Conservation (phyloP, 768 basidiomycete genomes). For the Cystofilobasidium ferigula region DNA sequence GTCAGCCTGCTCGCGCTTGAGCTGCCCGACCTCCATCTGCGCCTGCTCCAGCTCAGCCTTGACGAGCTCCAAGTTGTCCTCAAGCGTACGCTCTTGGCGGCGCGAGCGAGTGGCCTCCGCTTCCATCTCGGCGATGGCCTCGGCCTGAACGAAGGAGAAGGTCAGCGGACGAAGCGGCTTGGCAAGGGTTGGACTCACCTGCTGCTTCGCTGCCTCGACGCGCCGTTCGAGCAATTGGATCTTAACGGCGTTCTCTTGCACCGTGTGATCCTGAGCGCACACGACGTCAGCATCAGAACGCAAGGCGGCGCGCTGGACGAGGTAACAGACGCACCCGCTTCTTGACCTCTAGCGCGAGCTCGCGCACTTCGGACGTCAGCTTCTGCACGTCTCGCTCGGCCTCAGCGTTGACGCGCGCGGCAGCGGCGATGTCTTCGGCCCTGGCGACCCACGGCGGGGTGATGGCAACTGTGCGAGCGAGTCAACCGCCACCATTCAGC, state of each 20-base stretch:
- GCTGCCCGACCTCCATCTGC: constrained; percentile 75
- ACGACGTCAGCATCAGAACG: background rate
- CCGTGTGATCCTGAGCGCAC: constrained; percentile 59
- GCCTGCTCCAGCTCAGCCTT: constrained; percentile 75
- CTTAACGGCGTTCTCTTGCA: constrained; percentile 81
- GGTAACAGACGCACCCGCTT: constrained; percentile 38
- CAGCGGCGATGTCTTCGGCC: constrained; percentile 69
- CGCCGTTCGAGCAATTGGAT: constrained; percentile 90
- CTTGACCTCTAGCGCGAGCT: constrained; percentile 70
- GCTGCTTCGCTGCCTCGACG: constrained; percentile 80
- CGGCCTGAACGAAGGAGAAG: constrained; percentile 43
- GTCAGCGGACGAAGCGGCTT: background rate
- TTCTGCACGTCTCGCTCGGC: constrained; percentile 78
- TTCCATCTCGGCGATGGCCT: constrained; percentile 70
- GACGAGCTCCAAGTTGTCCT: constrained; percentile 86
- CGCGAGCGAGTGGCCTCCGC: constrained; percentile 62
- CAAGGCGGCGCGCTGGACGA: background rate
- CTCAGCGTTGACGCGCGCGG: constrained; percentile 73
- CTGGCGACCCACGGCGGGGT: constrained; percentile 75
- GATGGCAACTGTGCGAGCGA: constrained; percentile 41
- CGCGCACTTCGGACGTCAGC: constrained; percentile 80
- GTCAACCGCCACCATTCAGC: background rate
- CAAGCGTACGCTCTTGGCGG: constrained; percentile 80
- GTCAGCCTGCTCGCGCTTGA: constrained; percentile 53
- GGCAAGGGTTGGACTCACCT: constrained; percentile 37